Evolutionary conservation across 1,284 basidiomycete genomes (phyloP), one percentile per base, ranked within the genome.

Genomic region (Rhodotorula sp.): DNA sequence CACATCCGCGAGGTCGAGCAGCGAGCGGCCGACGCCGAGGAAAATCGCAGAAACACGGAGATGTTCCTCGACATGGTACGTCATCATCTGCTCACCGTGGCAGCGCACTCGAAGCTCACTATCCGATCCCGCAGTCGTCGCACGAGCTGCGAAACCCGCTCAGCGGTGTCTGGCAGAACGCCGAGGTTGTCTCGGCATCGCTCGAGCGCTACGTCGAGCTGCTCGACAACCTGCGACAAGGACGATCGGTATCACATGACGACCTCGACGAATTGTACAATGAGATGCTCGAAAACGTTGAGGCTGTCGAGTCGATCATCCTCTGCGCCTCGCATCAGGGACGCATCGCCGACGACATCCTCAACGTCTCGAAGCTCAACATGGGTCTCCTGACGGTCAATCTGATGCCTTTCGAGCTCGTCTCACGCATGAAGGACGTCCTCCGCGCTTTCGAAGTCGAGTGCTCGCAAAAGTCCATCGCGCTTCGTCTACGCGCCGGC

Each of bases 261-360:
- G 57, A 44, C 1, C 30, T 78, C 22, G 59, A 69, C 15, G 52
- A 36, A 5, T 57, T 78, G 1, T 58, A 60, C 32, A 48, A 63
- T 27, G 77, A 78, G 61, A 68, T 78, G 62, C 49, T 64, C 27
- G 77, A 78, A 54, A 74, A 78, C 52, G 61, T 73, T 22, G 77
- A 78, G 32, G 74, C 77, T 0, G 73, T 77, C 47, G 77, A 77
- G 36, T 76, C 76, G 1, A 78, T 78, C 34, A 62, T 77, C 17
- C 57, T 78, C 1, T 78, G 77, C 54, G 74, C 77, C 8, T 59
- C 67, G 6, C 77, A 77, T 58, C 77, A 78, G 15, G 64, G 69
- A 19, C 71, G 73, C 10, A 77, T 76, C 51, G 73, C 72, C 34
- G 73, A 76, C 32, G 76, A 77, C 62, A 76, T 77, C 9, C 64